phyloP scores from a whole-genome alignment of 495 filamentous ascomycete genomes.

The Penicillium subrubescens region DNA sequence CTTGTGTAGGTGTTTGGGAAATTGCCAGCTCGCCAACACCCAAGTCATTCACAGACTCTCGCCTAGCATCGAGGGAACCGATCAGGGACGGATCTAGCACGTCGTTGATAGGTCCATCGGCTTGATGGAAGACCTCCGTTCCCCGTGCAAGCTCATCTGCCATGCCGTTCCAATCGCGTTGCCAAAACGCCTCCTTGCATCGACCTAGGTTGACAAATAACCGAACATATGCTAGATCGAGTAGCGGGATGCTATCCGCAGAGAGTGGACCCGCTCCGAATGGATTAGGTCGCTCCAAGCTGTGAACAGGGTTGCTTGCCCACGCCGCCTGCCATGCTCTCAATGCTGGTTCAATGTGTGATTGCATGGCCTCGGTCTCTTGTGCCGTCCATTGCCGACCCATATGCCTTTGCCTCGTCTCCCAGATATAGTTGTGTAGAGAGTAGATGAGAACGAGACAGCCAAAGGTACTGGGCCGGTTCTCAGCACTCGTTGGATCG shows the following conservation, averaged over 20 bases:
- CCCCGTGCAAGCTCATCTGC: slow-evolving; percentile 86
- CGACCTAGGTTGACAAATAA: slow-evolving; percentile 90
- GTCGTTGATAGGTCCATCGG: slow-evolving; percentile 50
- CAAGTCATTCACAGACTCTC: slow-evolving; percentile 44
- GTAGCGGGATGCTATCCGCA: slow-evolving; percentile 90
- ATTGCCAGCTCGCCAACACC: slow-evolving; percentile 47
- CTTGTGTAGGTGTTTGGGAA: slow-evolving; percentile 45
- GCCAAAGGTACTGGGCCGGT: slow-evolving; percentile 90
- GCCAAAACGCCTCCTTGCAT: slow-evolving; percentile 93
- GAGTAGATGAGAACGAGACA: slow-evolving; percentile 94
- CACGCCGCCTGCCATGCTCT: slow-evolving; percentile 95
- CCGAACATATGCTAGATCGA: slow-evolving; percentile 92
- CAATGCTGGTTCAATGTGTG: slow-evolving; percentile 91
- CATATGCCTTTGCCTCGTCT: slow-evolving; percentile 88
- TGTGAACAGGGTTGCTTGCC: slow-evolving; percentile 85
- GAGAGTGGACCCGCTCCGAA: slow-evolving; percentile 86
- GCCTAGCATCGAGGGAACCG: slow-evolving; percentile 27
- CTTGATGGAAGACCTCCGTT: slow-evolving; percentile 72
- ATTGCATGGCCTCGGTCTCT: slow-evolving; percentile 95
- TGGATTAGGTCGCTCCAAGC: slow-evolving; percentile 84
- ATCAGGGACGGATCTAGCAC: slow-evolving; percentile 38
- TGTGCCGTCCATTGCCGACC: slow-evolving; percentile 87
- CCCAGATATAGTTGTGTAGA: slow-evolving; percentile 98
- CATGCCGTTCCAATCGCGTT: slow-evolving; percentile 90
- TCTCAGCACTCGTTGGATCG: slow-evolving; percentile 59